Evolutionary conservation across 805 yeast species (phyloP), one percentile per base, ranked within the genome.

Genomic region (Wickerhamomyces subpelliculosus): DNA sequence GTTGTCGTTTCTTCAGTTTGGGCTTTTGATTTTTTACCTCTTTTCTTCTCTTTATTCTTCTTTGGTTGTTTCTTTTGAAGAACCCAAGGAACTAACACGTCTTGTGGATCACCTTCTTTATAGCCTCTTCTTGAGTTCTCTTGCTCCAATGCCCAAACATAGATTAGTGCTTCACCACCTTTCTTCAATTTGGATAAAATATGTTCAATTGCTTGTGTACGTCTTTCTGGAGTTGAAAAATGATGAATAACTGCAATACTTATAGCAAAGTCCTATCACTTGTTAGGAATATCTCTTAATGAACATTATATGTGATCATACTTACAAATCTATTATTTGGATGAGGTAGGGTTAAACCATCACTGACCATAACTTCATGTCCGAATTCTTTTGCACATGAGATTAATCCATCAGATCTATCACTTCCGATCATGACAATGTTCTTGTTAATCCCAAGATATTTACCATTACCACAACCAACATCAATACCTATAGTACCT

Each of bases 71-170:
- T 71, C 39, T 68, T 67, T 45, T 78, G 78, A 23, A 80, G 62
- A 2, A 89, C 96, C 98, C 98, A 93, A 0, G 98, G 98, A 16
- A 93, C 96, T 51, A 93, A 62, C 1, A 90, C 84, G 55, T 93
- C 98, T 57, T 86, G 97, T 38, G 84, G 88, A 76, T 83, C 88
- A 10, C 94, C 95, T 48, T 79, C 89, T 46, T 83, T 80, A 62
- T 87, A 93, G 0, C 97, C 97, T 50, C 97, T 70, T 48, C 97
- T 70, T 0, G 95, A 84, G 19, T 68, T 72, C 40, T 80, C 84
- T 58, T 93, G 98, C 47, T 93, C 98, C 37, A 93, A 61, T 0
- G 98, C 98, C 98, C 98, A 93, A 37, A 95, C 94, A 57, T 90
- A 93, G 8, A 93, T 73, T 50, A 93, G 62, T 0, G 86, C 84